Conservation (phyloP, 2,329 filamentous ascomycete genomes). For the Arthrobotrys musiformis region DNA sequence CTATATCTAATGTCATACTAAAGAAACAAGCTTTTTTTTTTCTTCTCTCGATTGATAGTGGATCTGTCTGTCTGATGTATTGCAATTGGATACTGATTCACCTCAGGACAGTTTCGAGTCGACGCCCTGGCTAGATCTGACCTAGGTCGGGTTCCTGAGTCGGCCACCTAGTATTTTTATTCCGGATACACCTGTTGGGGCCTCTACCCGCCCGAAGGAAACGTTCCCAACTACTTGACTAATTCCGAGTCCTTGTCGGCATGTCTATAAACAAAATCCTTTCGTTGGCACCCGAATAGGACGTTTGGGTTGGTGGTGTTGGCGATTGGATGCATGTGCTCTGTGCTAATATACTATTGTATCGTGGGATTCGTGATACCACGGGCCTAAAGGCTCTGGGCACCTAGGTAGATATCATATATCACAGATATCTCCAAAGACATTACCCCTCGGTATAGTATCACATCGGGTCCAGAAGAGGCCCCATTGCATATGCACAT, state of each 20-base stretch:
- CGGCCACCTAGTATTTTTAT: not conserved
- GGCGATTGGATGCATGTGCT: too few species aligned
- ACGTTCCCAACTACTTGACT: not conserved
- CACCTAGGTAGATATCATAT: too few species aligned
- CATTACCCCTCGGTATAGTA: too few species aligned
- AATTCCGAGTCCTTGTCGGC: too few species aligned
- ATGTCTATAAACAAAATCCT: too few species aligned
- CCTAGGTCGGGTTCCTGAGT: not conserved
- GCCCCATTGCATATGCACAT: not conserved
- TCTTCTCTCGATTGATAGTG: not conserved
- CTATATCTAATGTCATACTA: not conserved
- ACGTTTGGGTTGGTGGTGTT: too few species aligned
- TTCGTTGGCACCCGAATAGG: too few species aligned
- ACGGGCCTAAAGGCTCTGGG: not conserved
- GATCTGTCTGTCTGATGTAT: too few species aligned
- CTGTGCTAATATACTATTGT: not conserved
- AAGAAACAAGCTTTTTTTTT: not conserved
- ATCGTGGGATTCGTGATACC: not conserved
- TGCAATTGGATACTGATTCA: slow-evolving; percentile 3
- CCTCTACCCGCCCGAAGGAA: slow-evolving; percentile 5
- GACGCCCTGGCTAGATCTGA: not conserved
- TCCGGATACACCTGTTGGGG: not conserved
- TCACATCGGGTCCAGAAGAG: not conserved
- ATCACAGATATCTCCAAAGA: too few species aligned
- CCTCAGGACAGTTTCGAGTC: slow-evolving; percentile 40